Percentiles rank a stretch among this genome's conserved stretches.
Conservation (phyloP, 805 yeast species). For the Sugiyamaella lignohabitans region DNA sequence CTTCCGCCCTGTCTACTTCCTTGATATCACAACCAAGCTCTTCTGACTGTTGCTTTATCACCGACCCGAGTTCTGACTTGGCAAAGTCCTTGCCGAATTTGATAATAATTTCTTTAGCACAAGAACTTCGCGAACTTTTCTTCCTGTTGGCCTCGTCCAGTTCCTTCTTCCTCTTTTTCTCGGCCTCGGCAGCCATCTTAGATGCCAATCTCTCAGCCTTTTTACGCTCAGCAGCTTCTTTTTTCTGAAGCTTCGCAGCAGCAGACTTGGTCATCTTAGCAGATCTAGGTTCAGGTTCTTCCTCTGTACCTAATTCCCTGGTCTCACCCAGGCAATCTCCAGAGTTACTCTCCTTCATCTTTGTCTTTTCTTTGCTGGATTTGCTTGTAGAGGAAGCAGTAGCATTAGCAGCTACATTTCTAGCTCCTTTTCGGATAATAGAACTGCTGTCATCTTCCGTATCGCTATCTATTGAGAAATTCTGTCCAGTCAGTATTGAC, state of each 20-base stretch:
- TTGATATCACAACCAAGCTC: slow-evolving; percentile 13
- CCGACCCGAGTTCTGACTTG: neutral
- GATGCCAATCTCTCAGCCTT: neutral
- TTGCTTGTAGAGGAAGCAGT: neutral
- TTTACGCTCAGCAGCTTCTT: neutral
- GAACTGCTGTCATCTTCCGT: neutral
- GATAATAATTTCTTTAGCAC: neutral
- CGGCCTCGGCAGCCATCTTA: neutral
- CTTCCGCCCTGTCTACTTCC: slow-evolving; percentile 1
- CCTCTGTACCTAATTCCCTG: no score
- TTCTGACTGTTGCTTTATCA: slow-evolving; percentile 8
- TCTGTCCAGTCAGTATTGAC: no score
- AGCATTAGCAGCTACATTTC: neutral
- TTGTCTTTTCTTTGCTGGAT: neutral
- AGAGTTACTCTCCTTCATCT: neutral
- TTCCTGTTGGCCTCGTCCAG: slow-evolving; percentile 4
- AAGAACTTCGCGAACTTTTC: neutral
- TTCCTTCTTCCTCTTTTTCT: slow-evolving; percentile 2
- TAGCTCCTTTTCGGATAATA: neutral
- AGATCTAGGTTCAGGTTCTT: neutral
- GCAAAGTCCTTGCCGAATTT: neutral
- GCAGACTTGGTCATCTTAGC: neutral
- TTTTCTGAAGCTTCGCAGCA: neutral
- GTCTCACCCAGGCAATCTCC: neutral
- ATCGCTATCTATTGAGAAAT: neutral